Evolutionary conservation across 192 early-diverging fungal species (phyloP), one percentile per base, ranked within the genome.

Genomic region (Gamsiella multidivaricata): DNA sequence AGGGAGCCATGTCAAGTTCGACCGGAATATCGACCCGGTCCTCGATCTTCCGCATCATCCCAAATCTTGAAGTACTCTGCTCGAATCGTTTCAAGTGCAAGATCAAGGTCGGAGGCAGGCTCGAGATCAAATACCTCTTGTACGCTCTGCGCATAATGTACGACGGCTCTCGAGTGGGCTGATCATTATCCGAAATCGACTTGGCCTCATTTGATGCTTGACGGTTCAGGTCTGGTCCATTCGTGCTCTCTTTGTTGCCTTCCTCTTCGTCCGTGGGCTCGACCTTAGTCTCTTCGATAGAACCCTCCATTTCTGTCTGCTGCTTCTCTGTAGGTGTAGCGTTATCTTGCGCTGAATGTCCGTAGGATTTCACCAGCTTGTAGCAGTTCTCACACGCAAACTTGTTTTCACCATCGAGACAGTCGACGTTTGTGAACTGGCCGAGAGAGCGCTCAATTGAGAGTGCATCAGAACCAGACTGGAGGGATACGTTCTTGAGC

Each of bases 361-460:
- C 59, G 15, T 67, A 53, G 20, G 49, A 43, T 22, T 79, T 50
- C 18, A 50, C 26, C n/a, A 72, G 36, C 54, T 82, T 88, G 45
- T 79, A 82, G 55, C 91, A 92, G 41, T 86, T 76, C 12, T 92
- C 89, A 62, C 91, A 92, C 1, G 85, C 83, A 64, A 86, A 91
- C 9, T 68, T 73, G 66, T 90, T 84, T 15, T 87, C 82, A 2
- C 88, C 89, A n/a, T 91, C 88, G 28, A 92, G 58, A 11, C 61
- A 49, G 56, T 92, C 91, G 2, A 91, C 88, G 37, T 65, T 80
- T 29, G 88, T 84, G 62, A 92, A 90, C 20, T 79, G 70, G 29
- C 47, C 67, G 36, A 87, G 53, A 28, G 86, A 87, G 0, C 82
- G 80, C 25, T 58, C 41, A 7, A 87, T 70, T 3, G 70, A 82